phyloP scores from a whole-genome alignment of 306 rosid species.

The Oemleria cerasiformis region DNA sequence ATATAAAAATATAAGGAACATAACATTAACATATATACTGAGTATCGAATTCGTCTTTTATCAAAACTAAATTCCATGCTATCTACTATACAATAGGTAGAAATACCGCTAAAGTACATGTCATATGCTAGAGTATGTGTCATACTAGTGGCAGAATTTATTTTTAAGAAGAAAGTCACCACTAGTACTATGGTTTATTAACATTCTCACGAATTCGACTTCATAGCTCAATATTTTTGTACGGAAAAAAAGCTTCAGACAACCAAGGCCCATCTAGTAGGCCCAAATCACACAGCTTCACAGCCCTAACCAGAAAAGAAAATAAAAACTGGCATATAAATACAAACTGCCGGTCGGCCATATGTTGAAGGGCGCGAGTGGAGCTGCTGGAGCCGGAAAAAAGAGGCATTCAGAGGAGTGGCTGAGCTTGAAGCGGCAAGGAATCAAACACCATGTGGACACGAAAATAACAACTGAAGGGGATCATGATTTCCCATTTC shows the following conservation, averaged over 20 bases:
- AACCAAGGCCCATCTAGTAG: neutral
- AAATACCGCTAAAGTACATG: too few species aligned
- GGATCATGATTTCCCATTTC: conserved; percentile 31
- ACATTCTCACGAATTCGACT: too few species aligned
- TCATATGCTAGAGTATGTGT: too few species aligned
- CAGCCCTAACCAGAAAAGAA: neutral
- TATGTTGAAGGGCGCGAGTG: neutral
- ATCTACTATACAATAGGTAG: too few species aligned
- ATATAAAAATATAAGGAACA: too few species aligned
- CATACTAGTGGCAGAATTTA: too few species aligned
- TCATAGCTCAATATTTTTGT: too few species aligned
- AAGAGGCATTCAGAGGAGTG: neutral
- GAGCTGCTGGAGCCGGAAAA: neutral
- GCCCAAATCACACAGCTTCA: neutral
- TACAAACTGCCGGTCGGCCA: neutral
- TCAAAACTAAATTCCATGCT: too few species aligned
- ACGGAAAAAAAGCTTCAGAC: neutral
- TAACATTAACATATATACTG: too few species aligned
- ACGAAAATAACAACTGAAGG: conserved; percentile 33
- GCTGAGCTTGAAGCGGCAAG: conserved; percentile 37
- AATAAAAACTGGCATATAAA: neutral
- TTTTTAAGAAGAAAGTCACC: too few species aligned
- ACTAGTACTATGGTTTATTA: too few species aligned
- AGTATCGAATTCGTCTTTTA: too few species aligned
- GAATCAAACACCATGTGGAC: conserved; percentile 29